Evolutionary conservation across 2,329 filamentous ascomycete species (phyloP), one percentile per base, ranked within the genome.

Genomic region (Aspergillus brasiliensis): DNA sequence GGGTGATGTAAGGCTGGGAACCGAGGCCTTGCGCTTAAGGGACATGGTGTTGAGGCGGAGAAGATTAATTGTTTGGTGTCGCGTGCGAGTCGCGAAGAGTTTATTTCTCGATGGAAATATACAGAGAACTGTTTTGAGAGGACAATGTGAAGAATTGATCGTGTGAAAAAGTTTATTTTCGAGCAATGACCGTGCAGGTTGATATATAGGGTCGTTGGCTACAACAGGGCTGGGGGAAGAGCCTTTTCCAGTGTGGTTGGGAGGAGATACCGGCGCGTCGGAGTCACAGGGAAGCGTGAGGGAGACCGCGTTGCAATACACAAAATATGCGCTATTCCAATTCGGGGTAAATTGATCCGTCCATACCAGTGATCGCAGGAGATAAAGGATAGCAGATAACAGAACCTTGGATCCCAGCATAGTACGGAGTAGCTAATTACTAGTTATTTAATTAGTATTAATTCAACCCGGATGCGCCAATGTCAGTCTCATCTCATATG

Each of bases 1-100:
- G 37, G 76, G 73, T 46, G 80, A 77, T 37, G 79, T 69, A 17
- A 81, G 63, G 13, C 70, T 77, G 15, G 82, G 80, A 63, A 80
- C 78, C 44, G 83, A 84, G 47, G 84, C 82, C 71, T 87, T 87
- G 69, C 85, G 84, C 72, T 87, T 87, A 71, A 83, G 75, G 21
- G 78, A 76, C 84, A 87, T 86, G n/a, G 46, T 59, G 21, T 40
- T 51, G 37, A 21, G 25, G 10, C n/a, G 15, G 23, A 23, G 40
- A 19, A 44, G 19, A 10, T 21, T 44, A 10, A 10, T 8, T 11
- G 11, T 48, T 23, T 3, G 23, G 42, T 21, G 46, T 31, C n/a
- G 25, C 46, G 46, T 28, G 46, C n/a, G 15, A 28, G n/a, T 15
- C 7, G n/a, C 8, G n/a, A 34, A 27, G 15, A 49, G 25, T 27